A percentile compares a stretch with the other conserved stretches of the same genome.
Evolutionary conservation across 768 basidiomycete genomes (phyloP).

Genomic region (Psilocybe cyanescens): DNA sequence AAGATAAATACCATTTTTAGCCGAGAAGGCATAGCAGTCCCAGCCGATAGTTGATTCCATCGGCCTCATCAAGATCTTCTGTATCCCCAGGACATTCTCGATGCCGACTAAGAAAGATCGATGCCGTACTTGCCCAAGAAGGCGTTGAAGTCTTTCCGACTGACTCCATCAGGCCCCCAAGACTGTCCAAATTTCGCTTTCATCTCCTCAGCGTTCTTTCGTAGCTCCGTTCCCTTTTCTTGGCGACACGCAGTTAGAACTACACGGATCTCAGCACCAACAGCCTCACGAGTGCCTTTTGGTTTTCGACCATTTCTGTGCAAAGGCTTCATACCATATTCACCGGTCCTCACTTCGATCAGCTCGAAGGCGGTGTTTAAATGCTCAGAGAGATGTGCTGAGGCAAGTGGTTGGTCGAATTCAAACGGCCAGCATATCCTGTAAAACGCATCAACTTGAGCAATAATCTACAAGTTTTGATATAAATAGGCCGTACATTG

Average conservation of each 20-base stretch:
- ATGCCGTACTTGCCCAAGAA: neutral
- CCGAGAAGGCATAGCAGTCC: too few species aligned
- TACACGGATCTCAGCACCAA: conserved; percentile 13
- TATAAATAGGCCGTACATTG: conserved; percentile 4
- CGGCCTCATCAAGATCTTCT: too few species aligned
- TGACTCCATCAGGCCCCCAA: conserved; percentile 9
- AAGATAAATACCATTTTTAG: too few species aligned
- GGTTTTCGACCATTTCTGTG: conserved; percentile 8
- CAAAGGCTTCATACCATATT: conserved; percentile 7
- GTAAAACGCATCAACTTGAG: neutral
- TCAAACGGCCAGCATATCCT: conserved; percentile 17
- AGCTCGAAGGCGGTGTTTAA: conserved; percentile 15
- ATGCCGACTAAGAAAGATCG: neutral
- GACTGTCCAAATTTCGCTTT: conserved; percentile 1
- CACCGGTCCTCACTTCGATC: conserved; percentile 16
- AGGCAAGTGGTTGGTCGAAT: conserved; percentile 13
- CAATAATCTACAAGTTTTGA: neutral
- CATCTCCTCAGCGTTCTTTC: conserved; percentile 3
- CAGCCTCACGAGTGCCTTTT: conserved; percentile 12
- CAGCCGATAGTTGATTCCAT: too few species aligned
- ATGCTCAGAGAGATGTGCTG: conserved; percentile 6
- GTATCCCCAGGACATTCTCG: too few species aligned
- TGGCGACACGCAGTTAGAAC: conserved; percentile 8
- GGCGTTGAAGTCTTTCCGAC: conserved; percentile 6
- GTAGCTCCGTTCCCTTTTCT: conserved; percentile 6